These are phyloP conservation scores for Rhodotorula toruloides DNA, from an alignment of 768 basidiomycete genomes.

Conservation along the genomic window DNA sequence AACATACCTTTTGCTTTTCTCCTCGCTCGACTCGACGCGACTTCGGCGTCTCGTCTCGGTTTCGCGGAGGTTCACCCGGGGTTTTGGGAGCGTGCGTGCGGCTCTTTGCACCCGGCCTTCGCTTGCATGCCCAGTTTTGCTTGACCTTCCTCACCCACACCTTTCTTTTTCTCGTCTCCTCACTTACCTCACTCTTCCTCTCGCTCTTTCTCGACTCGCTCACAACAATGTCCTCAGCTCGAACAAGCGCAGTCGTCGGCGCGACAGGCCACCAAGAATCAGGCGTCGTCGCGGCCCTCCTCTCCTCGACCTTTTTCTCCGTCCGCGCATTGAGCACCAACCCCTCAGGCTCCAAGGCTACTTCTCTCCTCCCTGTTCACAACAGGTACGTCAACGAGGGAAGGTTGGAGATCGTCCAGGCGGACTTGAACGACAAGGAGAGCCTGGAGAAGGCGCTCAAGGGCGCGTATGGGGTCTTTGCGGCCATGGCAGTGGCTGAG, in stretches of 20 bases:
- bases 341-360: not conserved
- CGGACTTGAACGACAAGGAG: not conserved
- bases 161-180: not conserved
- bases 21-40: no score
- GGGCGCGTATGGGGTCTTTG: slow-evolving; percentile 7
- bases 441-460: slow-evolving; percentile 8
- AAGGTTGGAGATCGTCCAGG: slow-evolving; percentile 11
- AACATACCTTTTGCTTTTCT: no score
- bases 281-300: not conserved
- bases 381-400: no score
- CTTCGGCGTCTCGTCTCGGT: no score
- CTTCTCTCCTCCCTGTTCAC: no score
- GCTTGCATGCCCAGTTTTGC: no score
- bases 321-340: not conserved
- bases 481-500: not conserved
- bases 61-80: no score
- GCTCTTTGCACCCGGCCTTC: no score
- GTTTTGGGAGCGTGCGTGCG: no score
- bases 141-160: no score
- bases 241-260: not conserved
- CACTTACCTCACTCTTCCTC: not conserved
- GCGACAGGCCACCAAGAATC: not conserved
- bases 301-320: not conserved
- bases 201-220: not conserved
- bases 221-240: not conserved